phyloP scores from a whole-genome alignment of 352 stramenopile species.

The Globisporangium ultimum region DNA sequence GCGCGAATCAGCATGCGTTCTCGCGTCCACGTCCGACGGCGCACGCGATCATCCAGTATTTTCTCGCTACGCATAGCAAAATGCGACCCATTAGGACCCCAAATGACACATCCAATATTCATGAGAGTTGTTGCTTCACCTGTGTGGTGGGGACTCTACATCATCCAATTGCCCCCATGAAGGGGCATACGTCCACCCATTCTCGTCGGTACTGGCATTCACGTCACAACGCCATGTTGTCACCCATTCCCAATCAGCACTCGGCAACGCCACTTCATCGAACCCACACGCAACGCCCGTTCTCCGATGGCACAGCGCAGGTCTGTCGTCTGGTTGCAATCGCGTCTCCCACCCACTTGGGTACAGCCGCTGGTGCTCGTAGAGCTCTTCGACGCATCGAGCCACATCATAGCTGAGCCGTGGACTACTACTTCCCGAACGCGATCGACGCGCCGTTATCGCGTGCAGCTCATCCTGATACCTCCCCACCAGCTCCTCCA shows the following conservation, averaged over 20 bases:
- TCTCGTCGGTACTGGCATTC: slow-evolving; percentile 38
- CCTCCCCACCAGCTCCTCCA: slow-evolving; percentile 53
- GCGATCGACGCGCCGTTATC: not conserved
- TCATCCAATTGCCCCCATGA: slow-evolving; percentile 30
- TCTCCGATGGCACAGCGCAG: slow-evolving; percentile 19
- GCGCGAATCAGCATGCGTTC: slow-evolving; percentile 47
- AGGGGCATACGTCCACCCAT: slow-evolving; percentile 53
- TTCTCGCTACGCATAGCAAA: slow-evolving; percentile 26
- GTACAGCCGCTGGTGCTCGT: slow-evolving; percentile 53
- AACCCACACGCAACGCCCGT: slow-evolving; percentile 36
- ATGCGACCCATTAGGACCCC: not conserved
- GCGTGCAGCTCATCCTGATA: slow-evolving; percentile 53
- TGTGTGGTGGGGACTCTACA: slow-evolving; percentile 9
- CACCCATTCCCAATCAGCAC: slow-evolving; percentile 58
- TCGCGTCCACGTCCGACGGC: slow-evolving; percentile 53
- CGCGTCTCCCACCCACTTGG: slow-evolving; percentile 22
- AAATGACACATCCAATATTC: not conserved
- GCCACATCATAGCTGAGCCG: slow-evolving; percentile 8
- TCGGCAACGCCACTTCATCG: slow-evolving; percentile 47
- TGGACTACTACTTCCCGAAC: not conserved
- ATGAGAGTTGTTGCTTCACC: slow-evolving; percentile 3
- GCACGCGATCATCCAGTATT: slow-evolving; percentile 29
- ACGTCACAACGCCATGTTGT: slow-evolving; percentile 47
- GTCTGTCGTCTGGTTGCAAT: slow-evolving; percentile 13
- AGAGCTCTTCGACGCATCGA: slow-evolving; percentile 46